These are phyloP conservation scores for Cladosporium sp. DNA, from an alignment of 2,329 filamentous ascomycete genomes.

Conservation along the genomic window DNA sequence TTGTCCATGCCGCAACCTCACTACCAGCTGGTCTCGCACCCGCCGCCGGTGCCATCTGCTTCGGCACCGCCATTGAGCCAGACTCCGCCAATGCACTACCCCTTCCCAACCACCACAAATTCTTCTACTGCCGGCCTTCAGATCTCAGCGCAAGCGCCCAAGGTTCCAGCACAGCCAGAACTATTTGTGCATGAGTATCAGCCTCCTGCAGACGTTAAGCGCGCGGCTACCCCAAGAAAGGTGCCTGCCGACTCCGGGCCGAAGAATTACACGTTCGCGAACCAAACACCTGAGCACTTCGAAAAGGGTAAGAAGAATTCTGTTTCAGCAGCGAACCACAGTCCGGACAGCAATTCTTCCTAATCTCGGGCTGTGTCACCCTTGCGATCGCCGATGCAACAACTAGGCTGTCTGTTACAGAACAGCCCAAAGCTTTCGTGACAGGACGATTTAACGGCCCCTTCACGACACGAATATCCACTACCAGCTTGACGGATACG, in stretches of 20 bases:
- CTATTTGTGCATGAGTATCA: constrained; percentile 47
- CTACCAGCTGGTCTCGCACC: constrained; percentile 6
- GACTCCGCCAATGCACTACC: constrained; percentile 17
- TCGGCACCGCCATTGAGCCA: constrained; percentile 14
- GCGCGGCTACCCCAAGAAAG: constrained; percentile 28
- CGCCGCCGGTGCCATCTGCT: neutral
- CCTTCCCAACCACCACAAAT: constrained; percentile 19
- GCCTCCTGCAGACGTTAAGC: constrained; percentile 39
- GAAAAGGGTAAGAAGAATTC: constrained; percentile 26
- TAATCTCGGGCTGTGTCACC: neutral
- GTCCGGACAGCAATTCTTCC: constrained; percentile 4
- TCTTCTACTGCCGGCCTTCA: constrained; percentile 17
- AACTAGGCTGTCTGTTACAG: too few relatives aligned
- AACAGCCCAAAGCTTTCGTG: too few relatives aligned
- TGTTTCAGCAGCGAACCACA: neutral
- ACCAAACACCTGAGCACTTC: constrained; percentile 44
- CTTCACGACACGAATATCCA: neutral
- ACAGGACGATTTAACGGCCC: too few relatives aligned
- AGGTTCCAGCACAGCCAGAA: constrained; percentile 29
- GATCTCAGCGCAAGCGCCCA: constrained; percentile 26
- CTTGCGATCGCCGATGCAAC: too few relatives aligned
- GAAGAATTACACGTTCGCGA: constrained; percentile 47
- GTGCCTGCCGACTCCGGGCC: constrained; percentile 26
- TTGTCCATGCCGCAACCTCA: constrained; percentile 15
- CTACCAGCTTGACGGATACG: neutral